Conservation (phyloP, 176 grass and related monocot genomes). For the Triticum dicoccoides region DNA sequence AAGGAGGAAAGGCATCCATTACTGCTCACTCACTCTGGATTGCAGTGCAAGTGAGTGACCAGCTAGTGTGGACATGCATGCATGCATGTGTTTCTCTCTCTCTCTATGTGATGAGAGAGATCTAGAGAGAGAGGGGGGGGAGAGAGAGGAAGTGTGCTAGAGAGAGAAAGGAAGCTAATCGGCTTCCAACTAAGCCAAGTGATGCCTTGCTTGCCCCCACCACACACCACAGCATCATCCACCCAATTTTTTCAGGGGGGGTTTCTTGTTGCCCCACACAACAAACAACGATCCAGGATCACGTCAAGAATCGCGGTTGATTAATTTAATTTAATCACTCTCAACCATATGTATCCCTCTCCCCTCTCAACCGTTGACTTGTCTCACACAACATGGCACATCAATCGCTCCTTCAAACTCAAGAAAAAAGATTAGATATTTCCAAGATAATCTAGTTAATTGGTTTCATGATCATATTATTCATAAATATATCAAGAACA, state of each 20-base stretch:
- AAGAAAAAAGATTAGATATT: background rate
- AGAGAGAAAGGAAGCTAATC: slow-evolving; percentile 25
- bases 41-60: slow-evolving; percentile 35
- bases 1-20: background rate
- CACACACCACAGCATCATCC: slow-evolving; percentile 21
- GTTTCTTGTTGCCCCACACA: slow-evolving; percentile 22
- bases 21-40: background rate
- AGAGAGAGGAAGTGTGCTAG: slow-evolving; percentile 1
- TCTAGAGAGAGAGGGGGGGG: background rate
- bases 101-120: slow-evolving; percentile 5
- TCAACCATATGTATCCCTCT: background rate
- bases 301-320: slow-evolving; percentile 38
- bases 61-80: slow-evolving; percentile 17
- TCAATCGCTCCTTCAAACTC: background rate
- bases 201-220: slow-evolving; percentile 60
- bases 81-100: slow-evolving; percentile 16
- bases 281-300: slow-evolving; percentile 33
- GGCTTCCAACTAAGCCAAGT: slow-evolving; percentile 16
- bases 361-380: slow-evolving; percentile 39
- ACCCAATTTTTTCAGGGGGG: background rate
- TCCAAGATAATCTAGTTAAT: background rate
- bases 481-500: background rate
- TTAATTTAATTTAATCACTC: background rate
- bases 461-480: background rate
- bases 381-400: slow-evolving; percentile 1